Evolutionary conservation across 352 stramenopile genomes (phyloP).

Genomic region (Phytophthora quininea): DNA sequence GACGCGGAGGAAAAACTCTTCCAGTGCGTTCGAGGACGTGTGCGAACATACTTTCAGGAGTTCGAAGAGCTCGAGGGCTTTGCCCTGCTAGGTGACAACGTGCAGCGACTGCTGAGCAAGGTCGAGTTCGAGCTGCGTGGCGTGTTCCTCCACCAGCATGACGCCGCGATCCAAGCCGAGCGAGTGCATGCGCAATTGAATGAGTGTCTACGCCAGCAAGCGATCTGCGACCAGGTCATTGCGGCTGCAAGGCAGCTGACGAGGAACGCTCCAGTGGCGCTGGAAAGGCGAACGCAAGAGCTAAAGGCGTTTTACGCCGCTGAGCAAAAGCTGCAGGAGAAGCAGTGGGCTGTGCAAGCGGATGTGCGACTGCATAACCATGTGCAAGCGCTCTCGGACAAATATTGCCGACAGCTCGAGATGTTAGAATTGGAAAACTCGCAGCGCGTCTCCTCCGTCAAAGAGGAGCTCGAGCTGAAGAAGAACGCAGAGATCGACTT

Average conservation of each 20-base stretch:
- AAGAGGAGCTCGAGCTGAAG: slow-evolving; percentile 34
- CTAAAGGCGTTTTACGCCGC: slow-evolving; percentile 38
- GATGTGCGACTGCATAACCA: slow-evolving; percentile 33
- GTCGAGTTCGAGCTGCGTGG: slow-evolving; percentile 44
- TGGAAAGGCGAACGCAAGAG: slow-evolving; percentile 31
- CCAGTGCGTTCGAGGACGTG: slow-evolving; percentile 26
- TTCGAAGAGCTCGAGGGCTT: slow-evolving; percentile 58
- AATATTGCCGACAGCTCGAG: slow-evolving; percentile 30
- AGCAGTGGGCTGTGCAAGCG: slow-evolving; percentile 35
- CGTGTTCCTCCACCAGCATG: slow-evolving; percentile 38
- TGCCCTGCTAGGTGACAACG: slow-evolving; percentile 33
- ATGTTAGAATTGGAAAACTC: slow-evolving; percentile 31
- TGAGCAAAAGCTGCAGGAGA: slow-evolving; percentile 38
- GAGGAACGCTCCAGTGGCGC: slow-evolving; percentile 15
- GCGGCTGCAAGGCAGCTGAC: slow-evolving; percentile 28
- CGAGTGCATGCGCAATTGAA: slow-evolving; percentile 22
- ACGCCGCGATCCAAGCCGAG: slow-evolving; percentile 32
- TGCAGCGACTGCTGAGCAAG: slow-evolving; percentile 39
- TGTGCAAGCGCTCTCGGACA: slow-evolving; percentile 21
- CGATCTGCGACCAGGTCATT: slow-evolving; percentile 45
- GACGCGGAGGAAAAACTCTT: slow-evolving; percentile 45
- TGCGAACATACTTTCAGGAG: slow-evolving; percentile 40
- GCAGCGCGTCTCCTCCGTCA: slow-evolving; percentile 29
- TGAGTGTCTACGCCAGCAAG: slow-evolving; percentile 9
- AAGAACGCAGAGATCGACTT: slow-evolving; percentile 48